phyloP scores from a whole-genome alignment of 2,329 filamentous ascomycete species.

The Aspergillus amoenus region DNA sequence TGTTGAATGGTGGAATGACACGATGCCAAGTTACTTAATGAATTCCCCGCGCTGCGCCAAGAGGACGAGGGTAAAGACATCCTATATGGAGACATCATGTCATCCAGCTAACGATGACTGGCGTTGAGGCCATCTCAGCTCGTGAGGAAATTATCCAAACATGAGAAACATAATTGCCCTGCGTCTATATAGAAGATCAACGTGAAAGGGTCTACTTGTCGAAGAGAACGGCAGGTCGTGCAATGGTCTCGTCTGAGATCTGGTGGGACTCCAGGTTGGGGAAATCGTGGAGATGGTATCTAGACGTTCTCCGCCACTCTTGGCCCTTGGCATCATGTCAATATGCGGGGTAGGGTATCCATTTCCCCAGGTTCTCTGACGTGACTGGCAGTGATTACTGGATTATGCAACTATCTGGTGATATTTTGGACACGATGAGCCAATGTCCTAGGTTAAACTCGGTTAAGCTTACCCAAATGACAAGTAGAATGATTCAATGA shows the following conservation, averaged over 20 bases:
- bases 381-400: not conserved
- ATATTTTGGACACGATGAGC: not conserved
- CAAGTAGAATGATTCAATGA: not conserved
- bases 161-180: no score
- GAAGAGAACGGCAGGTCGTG: no score
- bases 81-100: not conserved
- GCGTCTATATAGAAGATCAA: no score
- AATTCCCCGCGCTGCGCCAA: conserved; percentile 1
- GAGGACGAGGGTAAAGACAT: not conserved
- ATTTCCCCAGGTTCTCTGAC: not conserved
- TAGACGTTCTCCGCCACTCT: not conserved
- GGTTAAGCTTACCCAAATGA: not conserved
- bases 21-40: not conserved
- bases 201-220: no score
- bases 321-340: conserved; percentile 7
- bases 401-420: not conserved
- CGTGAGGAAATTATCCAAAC: no score
- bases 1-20: not conserved
- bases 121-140: no score
- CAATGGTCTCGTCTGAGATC: not conserved
- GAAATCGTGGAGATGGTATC: not conserved
- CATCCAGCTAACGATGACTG: no score
- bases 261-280: not conserved
- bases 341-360: conserved; percentile 5
- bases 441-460: conserved; percentile 2